Evolutionary conservation across 768 basidiomycete genomes (phyloP).

Genomic region (Antrodiella citrinella): DNA sequence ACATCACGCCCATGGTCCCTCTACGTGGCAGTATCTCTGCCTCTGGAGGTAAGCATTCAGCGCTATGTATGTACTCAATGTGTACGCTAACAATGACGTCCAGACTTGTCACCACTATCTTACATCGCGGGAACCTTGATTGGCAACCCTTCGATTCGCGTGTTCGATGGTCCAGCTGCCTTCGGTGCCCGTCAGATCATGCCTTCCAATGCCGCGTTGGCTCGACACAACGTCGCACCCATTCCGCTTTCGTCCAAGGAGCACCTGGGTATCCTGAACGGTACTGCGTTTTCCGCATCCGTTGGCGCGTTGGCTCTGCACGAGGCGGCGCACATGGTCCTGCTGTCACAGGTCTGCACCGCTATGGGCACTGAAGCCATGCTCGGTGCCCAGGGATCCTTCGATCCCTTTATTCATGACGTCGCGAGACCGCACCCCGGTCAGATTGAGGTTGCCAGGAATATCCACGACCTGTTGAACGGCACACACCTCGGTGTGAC

Average conservation of each 20-base stretch:
- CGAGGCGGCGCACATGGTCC: constrained; percentile 59
- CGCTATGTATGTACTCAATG: neutral
- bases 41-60: constrained; percentile 51
- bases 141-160: constrained; percentile 74
- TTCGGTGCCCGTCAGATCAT: constrained; percentile 44
- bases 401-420: constrained; percentile 72
- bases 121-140: constrained; percentile 78
- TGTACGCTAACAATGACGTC: neutral
- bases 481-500: constrained; percentile 61
- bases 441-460: constrained; percentile 69
- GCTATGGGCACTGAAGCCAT: constrained; percentile 83
- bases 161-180: constrained; percentile 45
- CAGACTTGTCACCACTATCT: constrained; percentile 72
- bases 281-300: constrained; percentile 78
- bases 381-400: constrained; percentile 61
- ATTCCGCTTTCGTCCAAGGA: constrained; percentile 68
- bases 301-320: constrained; percentile 68
- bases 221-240: constrained; percentile 51
- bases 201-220: constrained; percentile 50
- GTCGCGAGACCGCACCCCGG: constrained; percentile 77
- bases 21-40: constrained; percentile 79
- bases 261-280: constrained; percentile 76
- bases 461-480: constrained; percentile 59
- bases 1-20: constrained; percentile 75
- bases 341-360: constrained; percentile 66